These are phyloP conservation scores for Neonectria punicea DNA, from an alignment of 2,329 filamentous ascomycete species.

Conservation along the genomic window DNA sequence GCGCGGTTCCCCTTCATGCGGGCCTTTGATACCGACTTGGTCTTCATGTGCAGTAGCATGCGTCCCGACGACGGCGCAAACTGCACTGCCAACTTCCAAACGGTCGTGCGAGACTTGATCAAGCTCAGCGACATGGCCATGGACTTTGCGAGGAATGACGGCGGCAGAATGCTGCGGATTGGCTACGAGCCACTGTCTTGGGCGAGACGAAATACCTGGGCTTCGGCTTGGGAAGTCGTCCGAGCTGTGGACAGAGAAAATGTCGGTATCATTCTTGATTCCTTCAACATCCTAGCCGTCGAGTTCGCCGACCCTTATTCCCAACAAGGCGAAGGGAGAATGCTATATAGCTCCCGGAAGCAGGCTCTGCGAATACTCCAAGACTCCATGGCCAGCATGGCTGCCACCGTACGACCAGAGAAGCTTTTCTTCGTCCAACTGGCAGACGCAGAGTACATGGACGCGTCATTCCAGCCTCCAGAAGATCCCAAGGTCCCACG, in stretches of 20 bases:
- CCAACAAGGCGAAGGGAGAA: conserved; percentile 11
- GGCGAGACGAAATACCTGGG: conserved; percentile 29
- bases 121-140: conserved; percentile 21
- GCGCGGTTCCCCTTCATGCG: conserved; percentile 31
- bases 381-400: conserved; percentile 24
- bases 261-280: conserved; percentile 25
- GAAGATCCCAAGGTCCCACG: conserved; percentile 12
- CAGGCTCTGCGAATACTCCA: conserved; percentile 20
- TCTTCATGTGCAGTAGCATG: conserved; percentile 32
- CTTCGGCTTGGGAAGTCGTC: conserved; percentile 30
- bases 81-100: conserved; percentile 27
- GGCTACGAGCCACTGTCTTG: conserved; percentile 31
- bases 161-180: conserved; percentile 25
- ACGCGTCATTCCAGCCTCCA: not conserved
- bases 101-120: conserved; percentile 22
- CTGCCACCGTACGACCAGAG: conserved; percentile 20
- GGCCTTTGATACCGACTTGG: conserved; percentile 28
- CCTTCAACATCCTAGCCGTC: conserved; percentile 29
- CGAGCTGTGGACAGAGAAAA: conserved; percentile 29
- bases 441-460: conserved; percentile 27
- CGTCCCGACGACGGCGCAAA: conserved; percentile 22
- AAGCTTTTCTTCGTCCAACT: conserved; percentile 30
- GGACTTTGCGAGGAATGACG: conserved; percentile 15
- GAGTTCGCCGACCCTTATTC: conserved; percentile 32
- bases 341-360: conserved; percentile 16